Evolutionary conservation across 805 yeast genomes (phyloP).

Genomic region (Barnettozyma sp.): DNA sequence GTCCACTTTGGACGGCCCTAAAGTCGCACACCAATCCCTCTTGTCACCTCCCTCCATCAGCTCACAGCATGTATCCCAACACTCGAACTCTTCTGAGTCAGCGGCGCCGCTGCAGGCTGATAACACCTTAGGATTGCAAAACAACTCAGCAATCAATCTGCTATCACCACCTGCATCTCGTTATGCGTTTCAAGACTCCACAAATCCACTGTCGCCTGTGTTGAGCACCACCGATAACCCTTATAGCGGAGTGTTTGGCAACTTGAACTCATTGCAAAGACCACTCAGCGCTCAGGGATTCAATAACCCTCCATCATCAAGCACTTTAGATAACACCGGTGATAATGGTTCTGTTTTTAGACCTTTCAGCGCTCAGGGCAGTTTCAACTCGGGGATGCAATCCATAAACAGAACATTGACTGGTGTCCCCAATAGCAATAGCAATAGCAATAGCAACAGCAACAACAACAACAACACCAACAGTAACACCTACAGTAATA

Average conservation of each 20-base stretch:
- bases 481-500: too few relatives aligned
- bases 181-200: constrained; percentile 22
- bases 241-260: constrained; percentile 13
- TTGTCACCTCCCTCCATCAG: too few relatives aligned
- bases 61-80: too few relatives aligned
- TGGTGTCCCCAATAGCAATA: too few relatives aligned
- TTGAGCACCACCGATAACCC: constrained; percentile 17
- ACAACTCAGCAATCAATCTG: constrained; percentile 11
- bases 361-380: constrained; percentile 19
- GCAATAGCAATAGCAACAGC: background rate
- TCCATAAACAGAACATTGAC: constrained; percentile 7
- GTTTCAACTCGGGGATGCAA: constrained; percentile 1
- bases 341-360: constrained; percentile 9
- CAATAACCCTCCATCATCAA: background rate
- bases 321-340: background rate
- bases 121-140: background rate
- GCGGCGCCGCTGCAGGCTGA: background rate
- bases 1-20: constrained; percentile 2
- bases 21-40: background rate
- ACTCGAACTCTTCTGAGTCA: background rate
- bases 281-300: constrained; percentile 25
- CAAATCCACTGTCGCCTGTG: constrained; percentile 22
- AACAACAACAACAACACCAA: constrained; percentile 1
- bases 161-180: constrained; percentile 35
- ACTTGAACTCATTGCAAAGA: constrained; percentile 12